Evolutionary conservation across 148 eudicot genomes (phyloP), one percentile per base, ranked within the genome.

Genomic region (Persicaria tinctoria): DNA sequence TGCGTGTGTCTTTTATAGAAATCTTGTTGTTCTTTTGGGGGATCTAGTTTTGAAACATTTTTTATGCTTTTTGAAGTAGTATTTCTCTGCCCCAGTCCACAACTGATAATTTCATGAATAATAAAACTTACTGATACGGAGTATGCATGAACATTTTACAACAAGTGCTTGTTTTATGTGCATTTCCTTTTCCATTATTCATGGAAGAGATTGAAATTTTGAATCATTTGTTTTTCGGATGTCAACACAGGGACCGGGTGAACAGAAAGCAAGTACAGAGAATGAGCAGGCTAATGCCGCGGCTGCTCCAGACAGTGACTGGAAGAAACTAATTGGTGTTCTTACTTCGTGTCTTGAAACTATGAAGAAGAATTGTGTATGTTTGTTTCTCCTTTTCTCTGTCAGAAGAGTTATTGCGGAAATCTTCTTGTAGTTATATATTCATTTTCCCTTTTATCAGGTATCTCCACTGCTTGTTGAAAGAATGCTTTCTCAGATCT

Each of bases 321-420:
- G 97, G 98, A 79, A 78, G 72, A 77, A 54, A 75, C 80, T 91
- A 51, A 80, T 90, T 72, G 86, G 81, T 56, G 32, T 84, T 86
- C 84, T 94, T 71, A 78, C 85, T 78, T 73, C 78, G 70, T 79
- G 86, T 81, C 89, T 94, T 47, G 57, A 68, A 46, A 83, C 74
- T 75, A 70, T 91, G 77, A 84, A 91, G 85, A 83, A 88, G 62
- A 91, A 91, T 80, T 80, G 70, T 81, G 98, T 94, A 90, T 71
- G 96, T 80, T 13, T 66, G 12, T 46, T 46, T 74, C 45, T 9
- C 59, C 8, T 44, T 16, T 51, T 68, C 47, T 75, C 56, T 27
- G 3, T 18, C 14, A 38, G 2, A 38, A 66, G 59, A 56, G 10
- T 4, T 27, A 66, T 10, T 70, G 11, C 12, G 11, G 8, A 12